phyloP scores from a whole-genome alignment of 495 filamentous ascomycete species.

The Hypoxylon cercidicola region DNA sequence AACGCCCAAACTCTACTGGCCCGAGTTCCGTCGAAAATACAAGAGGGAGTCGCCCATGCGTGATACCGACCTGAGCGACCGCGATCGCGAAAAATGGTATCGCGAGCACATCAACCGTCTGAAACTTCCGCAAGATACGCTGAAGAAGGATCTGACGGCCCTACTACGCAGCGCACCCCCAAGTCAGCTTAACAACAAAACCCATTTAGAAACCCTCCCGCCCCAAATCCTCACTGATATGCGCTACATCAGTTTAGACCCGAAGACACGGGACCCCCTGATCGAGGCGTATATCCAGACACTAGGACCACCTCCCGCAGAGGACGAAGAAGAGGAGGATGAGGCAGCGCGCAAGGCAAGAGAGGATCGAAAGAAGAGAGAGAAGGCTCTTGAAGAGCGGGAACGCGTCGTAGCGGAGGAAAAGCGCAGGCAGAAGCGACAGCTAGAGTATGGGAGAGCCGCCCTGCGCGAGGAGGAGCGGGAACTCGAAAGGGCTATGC shows the following conservation, averaged over 20 bases:
- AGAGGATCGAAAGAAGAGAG: conserved; percentile 72
- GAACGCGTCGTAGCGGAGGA: conserved; percentile 79
- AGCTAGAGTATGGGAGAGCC: conserved; percentile 72
- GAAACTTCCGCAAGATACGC: conserved; percentile 76
- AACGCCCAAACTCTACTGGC: conserved; percentile 93
- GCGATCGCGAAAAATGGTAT: conserved; percentile 90
- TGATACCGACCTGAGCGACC: conserved; percentile 77
- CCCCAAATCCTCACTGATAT: conserved; percentile 75
- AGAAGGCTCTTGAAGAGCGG: conserved; percentile 79
- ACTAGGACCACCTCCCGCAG: conserved; percentile 71
- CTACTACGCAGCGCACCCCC: conserved; percentile 77
- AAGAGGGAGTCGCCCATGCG: conserved; percentile 84
- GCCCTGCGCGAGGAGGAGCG: conserved; percentile 78
- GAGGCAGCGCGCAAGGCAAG: conserved; percentile 69
- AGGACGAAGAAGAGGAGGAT: conserved; percentile 64
- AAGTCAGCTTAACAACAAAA: conserved; percentile 71
- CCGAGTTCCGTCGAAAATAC: conserved; percentile 92
- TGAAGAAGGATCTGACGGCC: conserved; percentile 82
- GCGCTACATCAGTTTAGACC: conserved; percentile 81
- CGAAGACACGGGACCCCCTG: conserved; percentile 74
- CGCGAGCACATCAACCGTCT: conserved; percentile 83
- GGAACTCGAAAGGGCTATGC: conserved; percentile 83
- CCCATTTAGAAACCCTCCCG: conserved; percentile 72
- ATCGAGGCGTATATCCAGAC: conserved; percentile 80
- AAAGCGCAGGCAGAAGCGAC: conserved; percentile 72